Conservation (phyloP, 768 basidiomycete genomes). For the Rhizopogon salebrosus region DNA sequence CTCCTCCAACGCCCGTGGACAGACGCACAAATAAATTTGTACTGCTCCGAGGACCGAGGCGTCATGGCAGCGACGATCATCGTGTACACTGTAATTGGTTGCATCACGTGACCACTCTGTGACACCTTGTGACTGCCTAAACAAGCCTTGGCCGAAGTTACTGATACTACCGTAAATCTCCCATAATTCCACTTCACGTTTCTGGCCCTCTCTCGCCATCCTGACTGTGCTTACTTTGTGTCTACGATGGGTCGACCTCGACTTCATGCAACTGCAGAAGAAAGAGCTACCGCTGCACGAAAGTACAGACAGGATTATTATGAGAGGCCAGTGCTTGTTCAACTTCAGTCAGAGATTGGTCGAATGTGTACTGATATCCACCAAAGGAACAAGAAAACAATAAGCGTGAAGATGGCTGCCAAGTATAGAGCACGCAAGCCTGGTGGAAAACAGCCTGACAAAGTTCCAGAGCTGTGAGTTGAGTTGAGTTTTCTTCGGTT, state of each 20-base stretch:
- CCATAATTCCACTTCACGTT: not conserved
- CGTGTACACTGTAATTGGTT: too few species aligned
- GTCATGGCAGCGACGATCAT: too few species aligned
- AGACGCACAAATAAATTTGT: too few species aligned
- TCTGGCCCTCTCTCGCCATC: not conserved
- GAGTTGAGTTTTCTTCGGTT: not conserved
- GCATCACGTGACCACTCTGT: too few species aligned
- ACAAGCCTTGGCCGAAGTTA: too few species aligned
- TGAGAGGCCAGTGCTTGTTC: not conserved
- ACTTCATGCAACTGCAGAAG: not conserved
- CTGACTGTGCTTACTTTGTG: not conserved
- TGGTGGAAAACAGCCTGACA: not conserved
- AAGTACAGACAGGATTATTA: constrained; percentile 2
- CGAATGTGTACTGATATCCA: not conserved
- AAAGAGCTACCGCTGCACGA: not conserved
- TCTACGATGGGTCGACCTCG: not conserved
- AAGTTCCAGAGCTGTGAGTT: not conserved
- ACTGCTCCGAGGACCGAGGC: too few species aligned
- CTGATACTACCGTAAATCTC: not conserved
- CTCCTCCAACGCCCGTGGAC: too few species aligned
- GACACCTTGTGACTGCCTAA: too few species aligned
- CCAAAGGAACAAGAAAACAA: not conserved
- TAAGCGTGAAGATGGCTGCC: not conserved
- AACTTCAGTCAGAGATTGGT: too few species aligned
- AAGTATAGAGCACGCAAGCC: not conserved